Conservation (phyloP, 257 asterid genomes). For the Solanum piurae region DNA sequence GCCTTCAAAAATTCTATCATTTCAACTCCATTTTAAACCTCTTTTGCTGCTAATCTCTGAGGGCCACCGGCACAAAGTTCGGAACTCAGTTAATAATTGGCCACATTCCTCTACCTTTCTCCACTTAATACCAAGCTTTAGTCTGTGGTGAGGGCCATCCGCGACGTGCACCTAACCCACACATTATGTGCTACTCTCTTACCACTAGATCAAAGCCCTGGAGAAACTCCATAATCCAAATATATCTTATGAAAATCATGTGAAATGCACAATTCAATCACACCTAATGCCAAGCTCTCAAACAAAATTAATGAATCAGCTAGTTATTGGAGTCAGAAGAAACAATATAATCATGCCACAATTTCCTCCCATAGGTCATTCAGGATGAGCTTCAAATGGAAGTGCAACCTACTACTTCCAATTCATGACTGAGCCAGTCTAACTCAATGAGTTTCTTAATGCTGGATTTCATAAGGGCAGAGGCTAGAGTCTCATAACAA, state of each 20-base stretch:
- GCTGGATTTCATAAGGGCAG: neutral
- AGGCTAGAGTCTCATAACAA: neutral
- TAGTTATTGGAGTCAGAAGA: neutral
- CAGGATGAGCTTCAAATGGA: neutral
- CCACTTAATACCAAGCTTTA: neutral
- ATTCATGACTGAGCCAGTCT: neutral
- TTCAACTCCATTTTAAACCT: neutral
- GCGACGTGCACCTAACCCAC: neutral
- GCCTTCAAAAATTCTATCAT: neutral
- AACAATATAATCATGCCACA: neutral
- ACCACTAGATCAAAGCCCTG: neutral
- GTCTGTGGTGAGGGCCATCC: neutral
- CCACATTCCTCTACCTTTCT: neutral
- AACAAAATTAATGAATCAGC: neutral
- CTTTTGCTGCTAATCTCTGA: neutral
- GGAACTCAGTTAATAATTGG: neutral
- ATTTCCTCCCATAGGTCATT: neutral
- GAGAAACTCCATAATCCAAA: neutral
- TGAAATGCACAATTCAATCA: neutral
- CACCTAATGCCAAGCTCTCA: neutral
- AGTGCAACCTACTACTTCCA: neutral
- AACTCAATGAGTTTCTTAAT: neutral
- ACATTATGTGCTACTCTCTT: neutral
- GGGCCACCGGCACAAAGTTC: neutral
- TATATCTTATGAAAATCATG: neutral